These are phyloP conservation scores for Penicillium daleae DNA, from an alignment of 495 filamentous ascomycete species.

Conservation along the genomic window DNA sequence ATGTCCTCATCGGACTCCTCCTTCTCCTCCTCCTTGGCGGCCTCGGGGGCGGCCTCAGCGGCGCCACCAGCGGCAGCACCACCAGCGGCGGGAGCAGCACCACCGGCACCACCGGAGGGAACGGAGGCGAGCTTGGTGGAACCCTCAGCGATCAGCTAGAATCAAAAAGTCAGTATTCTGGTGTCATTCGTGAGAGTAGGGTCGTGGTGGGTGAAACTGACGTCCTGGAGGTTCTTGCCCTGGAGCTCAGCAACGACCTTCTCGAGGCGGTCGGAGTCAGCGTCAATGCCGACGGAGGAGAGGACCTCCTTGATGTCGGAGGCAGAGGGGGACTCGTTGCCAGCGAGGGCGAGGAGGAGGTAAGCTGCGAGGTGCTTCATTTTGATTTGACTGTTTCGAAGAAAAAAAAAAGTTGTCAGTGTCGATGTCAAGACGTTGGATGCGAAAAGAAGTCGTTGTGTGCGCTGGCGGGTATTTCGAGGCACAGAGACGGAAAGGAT, in stretches of 20 bases:
- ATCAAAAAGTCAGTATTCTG: slow-evolving; percentile 7
- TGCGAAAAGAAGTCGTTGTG: not conserved
- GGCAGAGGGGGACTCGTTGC: slow-evolving; percentile 87
- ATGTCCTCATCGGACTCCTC: slow-evolving; percentile 99
- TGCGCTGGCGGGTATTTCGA: not conserved
- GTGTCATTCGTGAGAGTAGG: not conserved
- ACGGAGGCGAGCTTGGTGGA: slow-evolving; percentile 95
- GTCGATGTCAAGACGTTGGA: slow-evolving; percentile 12
- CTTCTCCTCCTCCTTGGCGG: slow-evolving; percentile 75
- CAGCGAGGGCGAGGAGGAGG: slow-evolving; percentile 92
- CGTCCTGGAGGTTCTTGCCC: slow-evolving; percentile 97
- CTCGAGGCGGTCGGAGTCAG: slow-evolving; percentile 82
- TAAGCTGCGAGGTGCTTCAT: slow-evolving; percentile 99
- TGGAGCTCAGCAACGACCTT: slow-evolving; percentile 88
- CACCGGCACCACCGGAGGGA: slow-evolving; percentile 86
- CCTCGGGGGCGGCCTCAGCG: slow-evolving; percentile 68
- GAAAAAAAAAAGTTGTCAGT: slow-evolving; percentile 28
- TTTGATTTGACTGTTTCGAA: slow-evolving; percentile 56
- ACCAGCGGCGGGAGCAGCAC: slow-evolving; percentile 59
- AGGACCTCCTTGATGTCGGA: slow-evolving; percentile 90
- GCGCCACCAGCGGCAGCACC: slow-evolving; percentile 67
- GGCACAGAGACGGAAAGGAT: not conserved
- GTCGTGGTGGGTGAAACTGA: slow-evolving; percentile 44
- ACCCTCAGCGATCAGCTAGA: slow-evolving; percentile 89
- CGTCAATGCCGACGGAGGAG: slow-evolving; percentile 92